Conservation (phyloP, 1,284 basidiomycete species). For the Marasmius fiardii region DNA sequence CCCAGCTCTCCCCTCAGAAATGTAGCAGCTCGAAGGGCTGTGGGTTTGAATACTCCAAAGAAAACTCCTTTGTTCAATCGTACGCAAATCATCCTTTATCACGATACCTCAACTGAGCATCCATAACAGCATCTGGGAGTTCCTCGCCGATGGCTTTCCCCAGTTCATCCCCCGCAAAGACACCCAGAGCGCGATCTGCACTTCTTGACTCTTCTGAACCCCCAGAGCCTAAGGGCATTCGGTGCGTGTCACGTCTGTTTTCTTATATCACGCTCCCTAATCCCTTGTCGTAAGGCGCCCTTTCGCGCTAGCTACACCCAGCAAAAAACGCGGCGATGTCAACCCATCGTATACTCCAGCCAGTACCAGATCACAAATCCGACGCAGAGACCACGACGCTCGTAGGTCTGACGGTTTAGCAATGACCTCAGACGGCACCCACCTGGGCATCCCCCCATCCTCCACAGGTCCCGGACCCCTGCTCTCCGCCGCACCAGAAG, state of each 20-base stretch:
- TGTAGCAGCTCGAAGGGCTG: constrained; percentile 55
- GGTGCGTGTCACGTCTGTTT: constrained; percentile 53
- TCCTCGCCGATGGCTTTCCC: constrained; percentile 52
- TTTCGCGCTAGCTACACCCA: constrained; percentile 37
- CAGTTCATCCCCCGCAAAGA: constrained; percentile 56
- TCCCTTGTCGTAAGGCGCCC: constrained; percentile 30
- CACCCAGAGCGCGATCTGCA: constrained; percentile 35
- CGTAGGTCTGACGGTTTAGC: constrained; percentile 29
- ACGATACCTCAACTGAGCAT: constrained; percentile 4
- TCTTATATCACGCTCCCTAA: constrained; percentile 2
- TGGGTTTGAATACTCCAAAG: constrained; percentile 59
- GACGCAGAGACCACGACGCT: constrained; percentile 7
- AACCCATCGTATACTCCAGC: constrained; percentile 72
- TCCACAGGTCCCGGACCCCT: constrained; percentile 42
- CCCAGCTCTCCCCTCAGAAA: constrained; percentile 45
- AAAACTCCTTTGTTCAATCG: constrained; percentile 53
- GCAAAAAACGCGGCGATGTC: constrained; percentile 78
- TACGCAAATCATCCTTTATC: constrained; percentile 27
- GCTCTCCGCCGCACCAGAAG: constrained; percentile 59
- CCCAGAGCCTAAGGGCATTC: constrained; percentile 56
- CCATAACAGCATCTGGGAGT: constrained; percentile 26
- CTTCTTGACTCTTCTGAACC: constrained; percentile 7
- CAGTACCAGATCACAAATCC: constrained; percentile 31
- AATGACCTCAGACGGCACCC: constrained; percentile 53
- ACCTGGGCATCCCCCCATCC: constrained; percentile 51